Conservation (phyloP, 2,329 filamentous ascomycete species). For the Monosporascus cannonballus region DNA sequence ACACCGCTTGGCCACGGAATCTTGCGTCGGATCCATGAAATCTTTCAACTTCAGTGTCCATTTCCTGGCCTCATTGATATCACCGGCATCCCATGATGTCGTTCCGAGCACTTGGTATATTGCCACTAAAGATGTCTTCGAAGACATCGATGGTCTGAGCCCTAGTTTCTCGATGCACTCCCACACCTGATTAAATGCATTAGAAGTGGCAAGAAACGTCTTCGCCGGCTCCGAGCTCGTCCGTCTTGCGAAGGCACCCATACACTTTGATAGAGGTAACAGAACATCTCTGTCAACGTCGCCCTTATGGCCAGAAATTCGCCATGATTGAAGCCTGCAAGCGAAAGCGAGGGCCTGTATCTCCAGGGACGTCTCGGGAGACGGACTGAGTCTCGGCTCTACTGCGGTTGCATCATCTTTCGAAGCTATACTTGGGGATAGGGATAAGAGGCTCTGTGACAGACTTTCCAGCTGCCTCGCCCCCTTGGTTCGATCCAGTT, state of each 20-base stretch:
- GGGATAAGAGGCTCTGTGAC: constrained; percentile 57
- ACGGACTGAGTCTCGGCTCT: constrained; percentile 48
- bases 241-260: constrained; percentile 55
- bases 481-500: constrained; percentile 48
- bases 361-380: constrained; percentile 52
- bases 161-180: constrained; percentile 30
- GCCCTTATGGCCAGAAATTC: constrained; percentile 51
- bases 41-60: constrained; percentile 46
- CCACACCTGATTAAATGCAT: constrained; percentile 31
- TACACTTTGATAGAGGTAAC: constrained; percentile 57
- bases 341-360: constrained; percentile 60
- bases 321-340: constrained; percentile 60
- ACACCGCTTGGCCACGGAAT: constrained; percentile 44
- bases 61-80: constrained; percentile 43
- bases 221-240: constrained; percentile 20
- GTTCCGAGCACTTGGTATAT: constrained; percentile 50
- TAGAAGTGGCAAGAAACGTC: constrained; percentile 33
- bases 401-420: constrained; percentile 53
- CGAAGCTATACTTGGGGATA: constrained; percentile 61
- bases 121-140: constrained; percentile 37
- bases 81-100: constrained; percentile 38
- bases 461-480: constrained; percentile 61
- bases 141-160: constrained; percentile 28
- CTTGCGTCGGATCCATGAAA: constrained; percentile 30
- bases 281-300: constrained; percentile 59